These are phyloP conservation scores for Eucalyptus cloeziana DNA, from an alignment of 345 rosid species.

Conservation along the genomic window DNA sequence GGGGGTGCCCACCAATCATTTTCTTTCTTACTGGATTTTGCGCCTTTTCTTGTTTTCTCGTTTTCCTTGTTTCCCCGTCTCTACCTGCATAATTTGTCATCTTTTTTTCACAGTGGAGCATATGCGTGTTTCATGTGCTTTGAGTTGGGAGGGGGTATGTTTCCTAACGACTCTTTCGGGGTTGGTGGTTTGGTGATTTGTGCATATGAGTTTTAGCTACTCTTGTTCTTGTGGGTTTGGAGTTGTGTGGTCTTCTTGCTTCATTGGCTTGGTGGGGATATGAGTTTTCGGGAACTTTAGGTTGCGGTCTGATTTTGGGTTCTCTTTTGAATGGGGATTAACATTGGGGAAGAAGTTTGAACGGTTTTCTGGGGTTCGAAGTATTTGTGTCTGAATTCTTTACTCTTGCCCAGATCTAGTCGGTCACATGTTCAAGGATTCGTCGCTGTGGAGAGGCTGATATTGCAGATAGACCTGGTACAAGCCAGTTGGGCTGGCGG, in stretches of 20 bases:
- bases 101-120: not conserved
- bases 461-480: not conserved
- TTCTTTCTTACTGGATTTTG: not conserved
- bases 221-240: not conserved
- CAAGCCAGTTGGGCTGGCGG: not conserved
- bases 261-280: not conserved
- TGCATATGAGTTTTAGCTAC: not conserved
- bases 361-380: not conserved
- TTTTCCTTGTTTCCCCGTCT: not conserved
- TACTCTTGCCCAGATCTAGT: not conserved
- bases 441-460: not conserved
- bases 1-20: not conserved
- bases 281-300: not conserved
- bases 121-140: not conserved
- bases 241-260: not conserved
- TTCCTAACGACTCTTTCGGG: not conserved
- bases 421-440: not conserved
- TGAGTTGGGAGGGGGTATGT: not conserved
- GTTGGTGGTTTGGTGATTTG: not conserved
- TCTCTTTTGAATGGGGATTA: not conserved
- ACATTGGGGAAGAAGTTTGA: not conserved
- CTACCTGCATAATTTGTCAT: not conserved
- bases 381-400: not conserved
- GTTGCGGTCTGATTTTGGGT: not conserved
- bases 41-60: not conserved